These are phyloP conservation scores for Pseudodiploospora longispora DNA, from an alignment of 2,329 filamentous ascomycete species.

Conservation along the genomic window DNA sequence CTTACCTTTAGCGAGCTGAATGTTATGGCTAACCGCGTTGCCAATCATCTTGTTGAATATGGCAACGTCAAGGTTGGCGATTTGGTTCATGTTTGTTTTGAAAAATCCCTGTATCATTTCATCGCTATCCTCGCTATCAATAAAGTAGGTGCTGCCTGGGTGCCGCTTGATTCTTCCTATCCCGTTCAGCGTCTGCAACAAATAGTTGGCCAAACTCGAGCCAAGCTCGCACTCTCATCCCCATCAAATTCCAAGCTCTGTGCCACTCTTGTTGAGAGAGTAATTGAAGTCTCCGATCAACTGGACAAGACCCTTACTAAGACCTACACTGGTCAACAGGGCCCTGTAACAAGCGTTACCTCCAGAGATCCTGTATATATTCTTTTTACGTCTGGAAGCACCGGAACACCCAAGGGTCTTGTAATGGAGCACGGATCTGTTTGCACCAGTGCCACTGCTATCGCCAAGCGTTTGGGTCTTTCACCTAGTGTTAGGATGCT, in stretches of 20 bases:
- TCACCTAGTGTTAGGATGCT: slow-evolving; percentile 4
- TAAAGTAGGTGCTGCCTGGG: slow-evolving; percentile 24
- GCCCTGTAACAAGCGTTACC: neutral
- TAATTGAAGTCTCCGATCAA: neutral
- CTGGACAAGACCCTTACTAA: neutral
- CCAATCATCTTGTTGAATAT: slow-evolving; percentile 16
- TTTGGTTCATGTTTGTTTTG: slow-evolving; percentile 26
- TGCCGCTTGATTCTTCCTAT: slow-evolving; percentile 27
- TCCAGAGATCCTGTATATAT: slow-evolving; percentile 19
- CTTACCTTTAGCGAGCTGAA: slow-evolving; percentile 34
- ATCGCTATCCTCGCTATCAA: slow-evolving; percentile 27
- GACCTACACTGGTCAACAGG: neutral
- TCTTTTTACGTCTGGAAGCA: slow-evolving; percentile 45
- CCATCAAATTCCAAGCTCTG: neutral
- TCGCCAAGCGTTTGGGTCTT: slow-evolving; percentile 1
- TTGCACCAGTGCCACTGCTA: neutral
- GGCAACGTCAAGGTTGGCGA: slow-evolving; percentile 15
- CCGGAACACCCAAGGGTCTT: slow-evolving; percentile 40
- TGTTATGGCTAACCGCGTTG: slow-evolving; percentile 28
- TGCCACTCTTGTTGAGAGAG: neutral
- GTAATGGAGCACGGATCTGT: slow-evolving; percentile 17
- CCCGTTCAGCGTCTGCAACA: slow-evolving; percentile 18
- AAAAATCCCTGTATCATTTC: slow-evolving; percentile 28
- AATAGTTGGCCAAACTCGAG: neutral
- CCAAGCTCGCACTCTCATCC: neutral